A percentile compares a stretch with the other conserved stretches of the same genome.
phyloP scores from a whole-genome alignment of 78 protist species.

The Dictyostelium citrinum region DNA sequence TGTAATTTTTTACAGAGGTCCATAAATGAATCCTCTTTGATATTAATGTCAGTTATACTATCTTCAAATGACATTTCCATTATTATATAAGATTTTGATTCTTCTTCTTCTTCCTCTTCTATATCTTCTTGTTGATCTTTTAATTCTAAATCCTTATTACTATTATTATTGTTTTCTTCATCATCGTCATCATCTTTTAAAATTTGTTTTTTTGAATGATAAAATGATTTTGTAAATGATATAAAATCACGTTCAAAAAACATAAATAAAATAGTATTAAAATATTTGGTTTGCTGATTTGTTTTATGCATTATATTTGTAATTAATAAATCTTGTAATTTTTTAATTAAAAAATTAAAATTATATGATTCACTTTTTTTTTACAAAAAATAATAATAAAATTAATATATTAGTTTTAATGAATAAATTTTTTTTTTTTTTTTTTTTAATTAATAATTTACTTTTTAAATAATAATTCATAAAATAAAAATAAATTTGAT shows the following conservation, averaged over 20 bases:
- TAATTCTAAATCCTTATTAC: background rate
- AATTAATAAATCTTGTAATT: slow-evolving; percentile 23
- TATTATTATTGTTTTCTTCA: background rate
- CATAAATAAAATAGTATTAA: slow-evolving; percentile 19
- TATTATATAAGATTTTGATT: background rate
- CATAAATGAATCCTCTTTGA: slow-evolving; percentile 49
- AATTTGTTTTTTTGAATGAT: background rate
- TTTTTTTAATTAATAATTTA: background rate
- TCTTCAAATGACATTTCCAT: slow-evolving; percentile 55
- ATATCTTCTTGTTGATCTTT: background rate
- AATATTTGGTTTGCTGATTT: background rate
- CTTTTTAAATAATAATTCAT: background rate
- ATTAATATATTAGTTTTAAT: background rate
- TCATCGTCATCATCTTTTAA: background rate
- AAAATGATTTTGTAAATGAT: slow-evolving; percentile 47
- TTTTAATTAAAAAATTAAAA: slow-evolving; percentile 18
- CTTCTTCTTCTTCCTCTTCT: slow-evolving; percentile 28
- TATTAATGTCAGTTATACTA: slow-evolving; percentile 27
- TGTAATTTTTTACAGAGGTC: slow-evolving; percentile 8
- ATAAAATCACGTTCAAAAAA: slow-evolving; percentile 65
- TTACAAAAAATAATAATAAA: background rate
- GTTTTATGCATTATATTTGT: background rate
- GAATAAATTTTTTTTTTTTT: background rate
- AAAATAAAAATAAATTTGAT: background rate
- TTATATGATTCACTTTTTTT: background rate